Evolutionary conservation across 441 rosid species (phyloP).

Genomic region (Geranium incanum): DNA sequence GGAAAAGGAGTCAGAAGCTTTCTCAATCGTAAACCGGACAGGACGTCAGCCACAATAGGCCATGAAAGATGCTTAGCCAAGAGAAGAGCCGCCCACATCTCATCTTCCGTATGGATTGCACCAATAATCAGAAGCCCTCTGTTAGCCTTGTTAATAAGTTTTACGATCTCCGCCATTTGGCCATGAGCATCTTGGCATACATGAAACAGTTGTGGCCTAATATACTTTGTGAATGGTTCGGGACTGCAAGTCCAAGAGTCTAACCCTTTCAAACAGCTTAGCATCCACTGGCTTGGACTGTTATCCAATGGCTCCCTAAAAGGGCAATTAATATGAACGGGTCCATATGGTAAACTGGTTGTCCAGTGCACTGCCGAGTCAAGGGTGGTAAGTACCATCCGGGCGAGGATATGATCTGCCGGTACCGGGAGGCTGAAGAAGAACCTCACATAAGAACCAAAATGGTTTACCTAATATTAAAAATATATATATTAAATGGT

Average conservation of each 20-base stretch:
- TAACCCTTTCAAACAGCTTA: conserved; percentile 72
- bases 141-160: conserved; percentile 45
- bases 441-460: conserved; percentile 86
- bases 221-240: conserved; percentile 78
- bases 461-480: conserved; percentile 68
- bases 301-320: conserved; percentile 84
- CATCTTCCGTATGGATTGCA: conserved; percentile 71
- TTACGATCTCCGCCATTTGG: conserved; percentile 46
- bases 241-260: conserved; percentile 65
- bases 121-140: conserved; percentile 73
- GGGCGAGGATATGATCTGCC: conserved; percentile 63
- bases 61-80: conserved; percentile 78
- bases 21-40: conserved; percentile 88
- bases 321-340: conserved; percentile 93
- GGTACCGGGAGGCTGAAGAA: conserved; percentile 89
- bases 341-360: conserved; percentile 63
- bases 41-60: conserved; percentile 88
- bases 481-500: conserved; percentile 15
- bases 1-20: conserved; percentile 46
- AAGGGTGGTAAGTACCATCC: conserved; percentile 81
- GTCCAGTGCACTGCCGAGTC: conserved; percentile 90
- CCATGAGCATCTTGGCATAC: conserved; percentile 24
- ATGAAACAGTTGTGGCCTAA: conserved; percentile 40
- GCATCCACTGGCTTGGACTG: conserved; percentile 52
- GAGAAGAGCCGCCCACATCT: conserved; percentile 83